These are phyloP conservation scores for Yamadazyma nakazawae DNA, from an alignment of 805 yeast species.

Conservation along the genomic window DNA sequence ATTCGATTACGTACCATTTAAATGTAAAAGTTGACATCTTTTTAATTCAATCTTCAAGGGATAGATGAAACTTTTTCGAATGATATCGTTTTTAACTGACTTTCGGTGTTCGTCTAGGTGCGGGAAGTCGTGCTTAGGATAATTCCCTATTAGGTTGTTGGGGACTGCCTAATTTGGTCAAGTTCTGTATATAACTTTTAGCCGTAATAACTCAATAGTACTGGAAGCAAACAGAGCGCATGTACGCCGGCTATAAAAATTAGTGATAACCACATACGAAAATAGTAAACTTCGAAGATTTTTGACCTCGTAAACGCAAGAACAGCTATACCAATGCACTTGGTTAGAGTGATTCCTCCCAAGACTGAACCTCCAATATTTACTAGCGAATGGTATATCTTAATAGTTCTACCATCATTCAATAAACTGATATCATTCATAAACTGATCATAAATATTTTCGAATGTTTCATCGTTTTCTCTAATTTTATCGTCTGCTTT, in stretches of 20 bases:
- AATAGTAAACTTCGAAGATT: constrained; percentile 88
- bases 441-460: constrained; percentile 11
- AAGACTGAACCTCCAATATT: constrained; percentile 89
- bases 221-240: constrained; percentile 75
- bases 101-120: constrained; percentile 2
- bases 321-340: constrained; percentile 81
- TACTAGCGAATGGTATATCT: constrained; percentile 58
- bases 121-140: constrained; percentile 4
- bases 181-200: background rate
- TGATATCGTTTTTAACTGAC: background rate
- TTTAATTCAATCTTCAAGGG: constrained; percentile 1
- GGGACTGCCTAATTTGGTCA: constrained; percentile 4
- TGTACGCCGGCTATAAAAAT: constrained; percentile 77
- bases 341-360: constrained; percentile 87
- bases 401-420: constrained; percentile 14
- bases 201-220: constrained; percentile 28
- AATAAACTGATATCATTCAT: constrained; percentile 6
- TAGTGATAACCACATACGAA: constrained; percentile 89
- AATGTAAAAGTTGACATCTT: constrained; percentile 35
- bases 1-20: constrained; percentile 34
- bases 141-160: background rate
- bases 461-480: constrained; percentile 7
- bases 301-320: constrained; percentile 83
- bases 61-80: background rate
- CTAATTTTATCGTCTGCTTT: constrained; percentile 12